Base-by-base conservation (phyloP, 1,284 basidiomycete species). In the Meripilus lineatus region DNA sequence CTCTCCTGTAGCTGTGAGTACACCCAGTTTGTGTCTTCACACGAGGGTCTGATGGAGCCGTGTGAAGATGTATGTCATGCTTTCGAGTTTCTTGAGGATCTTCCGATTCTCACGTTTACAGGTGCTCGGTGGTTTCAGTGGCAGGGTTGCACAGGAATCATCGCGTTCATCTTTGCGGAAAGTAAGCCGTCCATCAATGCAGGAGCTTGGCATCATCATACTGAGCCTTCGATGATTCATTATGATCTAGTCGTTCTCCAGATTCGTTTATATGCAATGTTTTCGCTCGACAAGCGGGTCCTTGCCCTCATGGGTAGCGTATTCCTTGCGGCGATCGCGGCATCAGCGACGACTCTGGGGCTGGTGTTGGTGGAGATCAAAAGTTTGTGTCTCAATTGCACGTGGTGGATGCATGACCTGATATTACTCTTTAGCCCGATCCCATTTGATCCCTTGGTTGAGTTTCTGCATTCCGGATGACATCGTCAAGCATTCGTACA, bases 231-330 rank as follows among this genome's bases (percentile, higher is more conserved):
- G n/a, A n/a, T n/a, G n/a, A n/a, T n/a, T n/a, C n/a, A n/a, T n/a
- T n/a, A n/a, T n/a, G n/a, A n/a, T 22, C 4, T 47, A 80, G 76
- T 72, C 22, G 76, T 79, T 46, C 64, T 81, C 11, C 77, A 77
- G 58, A 72, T 79, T 58, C 72, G 77, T 14, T 55, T 81, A 15
- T 79, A 77, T 55, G 78, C 77, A 0, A 59, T 81, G 42, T 80
- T 78, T 56, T 72, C 71, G 46, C 56, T 75, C 21, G 68, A 77
- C 58, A 75, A 70, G 50, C 70, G 64, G 42, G 56, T 80, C 21
- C 65, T 79, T 2, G 58, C 58, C 3, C 47, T 74, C 17, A 75
- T 77, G 71, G 57, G 64, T 36, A 14, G 24, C 15, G 36, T 38
- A 7, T 48, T 75, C 14, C 38, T 62, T 5, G 62, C 70, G 8